These are phyloP conservation scores for Brassica hybrid DNA, from an alignment of 441 rosid genomes.

Conservation along the genomic window DNA sequence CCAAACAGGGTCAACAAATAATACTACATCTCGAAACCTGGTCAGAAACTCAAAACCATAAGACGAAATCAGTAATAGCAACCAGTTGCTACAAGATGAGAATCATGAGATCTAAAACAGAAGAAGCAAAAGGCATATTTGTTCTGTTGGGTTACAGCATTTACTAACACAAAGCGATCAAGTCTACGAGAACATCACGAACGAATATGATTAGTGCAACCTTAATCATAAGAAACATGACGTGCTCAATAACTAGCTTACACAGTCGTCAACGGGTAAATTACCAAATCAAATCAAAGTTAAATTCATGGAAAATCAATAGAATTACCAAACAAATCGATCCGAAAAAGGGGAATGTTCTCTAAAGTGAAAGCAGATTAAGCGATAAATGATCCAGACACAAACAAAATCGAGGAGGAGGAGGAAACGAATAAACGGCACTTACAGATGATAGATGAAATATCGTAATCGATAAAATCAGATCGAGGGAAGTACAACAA, in stretches of 20 bases:
- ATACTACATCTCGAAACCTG: no score
- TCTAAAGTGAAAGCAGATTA: neutral
- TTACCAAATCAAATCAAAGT: neutral
- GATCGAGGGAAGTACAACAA: neutral
- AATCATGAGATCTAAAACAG: neutral
- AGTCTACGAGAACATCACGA: neutral
- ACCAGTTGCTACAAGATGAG: no score
- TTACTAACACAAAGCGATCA: neutral
- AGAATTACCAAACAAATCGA: neutral
- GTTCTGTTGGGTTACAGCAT: neutral
- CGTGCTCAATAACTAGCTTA: no score
- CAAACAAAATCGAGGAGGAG: neutral
- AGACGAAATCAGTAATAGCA: no score
- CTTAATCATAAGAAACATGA: no score
- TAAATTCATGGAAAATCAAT: neutral
- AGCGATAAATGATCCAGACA: neutral
- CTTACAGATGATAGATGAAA: neutral
- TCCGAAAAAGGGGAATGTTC: neutral
- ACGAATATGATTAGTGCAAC: neutral
- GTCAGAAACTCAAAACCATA: no score
- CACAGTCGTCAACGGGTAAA: neutral
- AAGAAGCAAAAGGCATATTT: neutral
- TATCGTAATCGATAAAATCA: neutral
- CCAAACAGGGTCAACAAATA: no score
- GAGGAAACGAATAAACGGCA: neutral